Percentiles rank a stretch among this genome's conserved stretches.
These are phyloP conservation scores for Ogataea wickerhamii DNA, from an alignment of 805 yeast species.

Conservation along the genomic window DNA sequence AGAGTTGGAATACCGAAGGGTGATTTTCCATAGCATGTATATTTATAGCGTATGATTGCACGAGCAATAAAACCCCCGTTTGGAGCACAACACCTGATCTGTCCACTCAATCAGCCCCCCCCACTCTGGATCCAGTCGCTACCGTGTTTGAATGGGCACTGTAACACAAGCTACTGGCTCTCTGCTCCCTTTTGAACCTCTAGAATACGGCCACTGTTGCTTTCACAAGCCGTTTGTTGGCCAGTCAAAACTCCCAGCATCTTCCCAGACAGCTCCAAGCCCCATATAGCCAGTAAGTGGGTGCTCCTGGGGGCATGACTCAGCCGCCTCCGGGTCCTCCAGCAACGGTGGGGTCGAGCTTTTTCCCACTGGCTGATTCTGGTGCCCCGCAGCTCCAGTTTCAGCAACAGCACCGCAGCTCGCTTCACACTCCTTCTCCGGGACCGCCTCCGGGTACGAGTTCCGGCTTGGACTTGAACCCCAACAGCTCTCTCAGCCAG, in stretches of 20 bases:
- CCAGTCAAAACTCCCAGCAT: background rate
- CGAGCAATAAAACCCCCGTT: too few species aligned
- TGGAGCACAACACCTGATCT: too few species aligned
- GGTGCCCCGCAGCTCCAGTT: background rate
- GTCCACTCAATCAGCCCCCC: too few species aligned
- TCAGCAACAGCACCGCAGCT: constrained; percentile 1
- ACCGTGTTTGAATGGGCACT: too few species aligned
- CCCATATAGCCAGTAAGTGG: background rate
- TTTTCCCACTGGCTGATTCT: constrained; percentile 1
- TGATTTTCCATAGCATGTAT: constrained; percentile 1
- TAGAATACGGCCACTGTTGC: background rate
- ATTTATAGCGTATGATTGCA: background rate
- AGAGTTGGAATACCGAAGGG: constrained; percentile 1
- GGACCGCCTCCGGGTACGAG: constrained; percentile 17
- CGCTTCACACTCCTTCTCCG: constrained; percentile 5
- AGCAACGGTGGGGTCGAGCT: constrained; percentile 2
- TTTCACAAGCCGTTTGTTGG: background rate
- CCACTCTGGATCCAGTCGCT: too few species aligned
- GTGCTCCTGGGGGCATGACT: constrained; percentile 3
- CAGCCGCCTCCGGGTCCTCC: constrained; percentile 7
- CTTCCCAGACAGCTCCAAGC: background rate
- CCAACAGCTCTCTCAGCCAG: constrained; percentile 2
- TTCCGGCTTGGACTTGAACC: constrained; percentile 8
- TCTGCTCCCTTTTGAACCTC: background rate
- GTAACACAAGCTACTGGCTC: too few species aligned